Evolutionary conservation across 2,329 filamentous ascomycete species (phyloP).

Genomic region (Penicillium paneum): DNA sequence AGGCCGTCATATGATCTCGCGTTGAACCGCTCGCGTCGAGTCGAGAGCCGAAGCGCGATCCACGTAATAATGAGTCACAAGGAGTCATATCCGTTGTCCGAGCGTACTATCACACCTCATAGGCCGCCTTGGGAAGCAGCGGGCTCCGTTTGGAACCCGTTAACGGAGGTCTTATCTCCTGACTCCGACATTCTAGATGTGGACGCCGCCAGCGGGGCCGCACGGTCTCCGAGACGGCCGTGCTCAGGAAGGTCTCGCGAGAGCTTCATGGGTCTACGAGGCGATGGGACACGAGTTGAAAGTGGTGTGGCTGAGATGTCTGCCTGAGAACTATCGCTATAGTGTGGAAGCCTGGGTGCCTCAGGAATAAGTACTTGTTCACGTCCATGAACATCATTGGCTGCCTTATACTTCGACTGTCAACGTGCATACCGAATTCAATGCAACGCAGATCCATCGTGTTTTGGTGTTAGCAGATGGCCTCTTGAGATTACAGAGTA

Average conservation of each 20-base stretch:
- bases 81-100: background rate
- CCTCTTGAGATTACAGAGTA: background rate
- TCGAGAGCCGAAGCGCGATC: background rate
- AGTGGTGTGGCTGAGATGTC: slow-evolving; percentile 4
- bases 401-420: slow-evolving; percentile 3
- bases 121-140: background rate
- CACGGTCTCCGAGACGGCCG: background rate
- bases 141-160: background rate
- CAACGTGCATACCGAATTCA: background rate
- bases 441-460: background rate
- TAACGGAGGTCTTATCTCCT: slow-evolving; percentile 1
- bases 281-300: background rate
- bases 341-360: background rate
- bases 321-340: background rate
- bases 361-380: background rate
- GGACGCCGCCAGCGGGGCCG: slow-evolving; percentile 3
- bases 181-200: slow-evolving; percentile 5
- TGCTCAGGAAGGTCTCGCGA: background rate
- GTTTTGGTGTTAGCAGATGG: background rate
- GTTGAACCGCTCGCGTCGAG: slow-evolving; percentile 1
- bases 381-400: slow-evolving; percentile 1
- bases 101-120: background rate
- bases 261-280: background rate
- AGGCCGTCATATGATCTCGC: slow-evolving; percentile 4
- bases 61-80: slow-evolving; percentile 4